Evolutionary conservation across 2,329 filamentous ascomycete genomes (phyloP).

Genomic region (Fonsecaea pugnacius): DNA sequence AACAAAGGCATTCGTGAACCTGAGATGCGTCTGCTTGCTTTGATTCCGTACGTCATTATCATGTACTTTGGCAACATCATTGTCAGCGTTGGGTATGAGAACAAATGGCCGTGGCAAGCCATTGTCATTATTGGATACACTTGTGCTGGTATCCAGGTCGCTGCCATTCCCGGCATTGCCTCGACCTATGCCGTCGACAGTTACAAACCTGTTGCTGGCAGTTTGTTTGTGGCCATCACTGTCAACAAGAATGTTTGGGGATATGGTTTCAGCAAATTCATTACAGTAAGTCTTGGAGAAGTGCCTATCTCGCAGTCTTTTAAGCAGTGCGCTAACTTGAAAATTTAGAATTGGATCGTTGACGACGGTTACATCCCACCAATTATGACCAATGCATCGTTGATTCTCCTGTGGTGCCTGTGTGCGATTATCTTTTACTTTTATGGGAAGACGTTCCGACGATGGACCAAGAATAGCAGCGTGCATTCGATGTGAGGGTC

Average conservation of each 20-base stretch:
- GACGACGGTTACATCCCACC: conserved; percentile 58
- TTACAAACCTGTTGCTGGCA: conserved; percentile 66
- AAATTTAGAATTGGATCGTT: conserved; percentile 50
- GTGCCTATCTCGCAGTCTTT: no score
- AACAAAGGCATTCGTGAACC: conserved; percentile 63
- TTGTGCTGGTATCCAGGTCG: conserved; percentile 62
- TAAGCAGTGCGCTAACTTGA: background rate
- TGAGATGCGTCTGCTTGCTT: conserved; percentile 61
- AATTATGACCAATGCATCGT: conserved; percentile 64
- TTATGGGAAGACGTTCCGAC: conserved; percentile 62
- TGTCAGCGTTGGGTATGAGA: conserved; percentile 58
- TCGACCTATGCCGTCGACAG: conserved; percentile 65
- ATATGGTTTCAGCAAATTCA: conserved; percentile 63
- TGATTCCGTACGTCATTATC: conserved; percentile 62
- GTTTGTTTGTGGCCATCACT: conserved; percentile 64
- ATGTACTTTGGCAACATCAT: conserved; percentile 64
- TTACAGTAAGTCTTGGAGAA: conserved; percentile 47
- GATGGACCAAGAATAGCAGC: conserved; percentile 60
- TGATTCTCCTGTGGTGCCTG: conserved; percentile 59
- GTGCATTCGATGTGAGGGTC: conserved; percentile 56
- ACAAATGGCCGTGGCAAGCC: conserved; percentile 56
- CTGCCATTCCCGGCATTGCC: conserved; percentile 63
- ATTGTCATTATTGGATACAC: conserved; percentile 64
- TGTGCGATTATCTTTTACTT: conserved; percentile 62
- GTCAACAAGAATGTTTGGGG: conserved; percentile 69